phyloP scores from a whole-genome alignment of 371 early-diverging fungal genomes.

The Batkoa obscura region DNA sequence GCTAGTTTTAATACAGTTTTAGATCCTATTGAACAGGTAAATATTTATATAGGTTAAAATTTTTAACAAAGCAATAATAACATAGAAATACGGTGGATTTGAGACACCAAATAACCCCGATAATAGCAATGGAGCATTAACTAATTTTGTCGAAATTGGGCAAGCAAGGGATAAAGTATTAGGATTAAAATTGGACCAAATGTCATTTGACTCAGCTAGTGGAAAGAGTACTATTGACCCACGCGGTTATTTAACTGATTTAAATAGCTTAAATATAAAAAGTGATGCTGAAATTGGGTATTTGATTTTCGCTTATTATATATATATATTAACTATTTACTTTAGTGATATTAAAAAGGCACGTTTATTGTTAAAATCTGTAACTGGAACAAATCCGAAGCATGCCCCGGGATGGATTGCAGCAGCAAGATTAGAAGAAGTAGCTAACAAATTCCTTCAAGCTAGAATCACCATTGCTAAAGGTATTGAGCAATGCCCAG shows the following conservation, averaged over 20 bases:
- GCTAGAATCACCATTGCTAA: conserved; percentile 74
- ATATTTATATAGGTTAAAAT: no score
- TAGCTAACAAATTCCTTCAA: conserved; percentile 58
- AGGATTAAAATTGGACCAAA: conserved; percentile 72
- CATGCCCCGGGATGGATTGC: conserved; percentile 97
- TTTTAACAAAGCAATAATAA: no score
- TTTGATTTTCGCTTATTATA: no score
- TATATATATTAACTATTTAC: no score
- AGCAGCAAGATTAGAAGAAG: conserved; percentile 88
- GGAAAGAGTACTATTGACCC: conserved; percentile 79
- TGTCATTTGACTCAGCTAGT: conserved; percentile 43
- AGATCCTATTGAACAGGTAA: conserved; percentile 29
- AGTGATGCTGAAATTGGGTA: conserved; percentile 74
- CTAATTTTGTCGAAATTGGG: conserved; percentile 81
- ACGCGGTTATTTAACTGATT: conserved; percentile 83
- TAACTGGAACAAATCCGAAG: conserved; percentile 80
- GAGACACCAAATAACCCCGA: conserved; percentile 22
- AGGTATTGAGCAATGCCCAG: conserved; percentile 87
- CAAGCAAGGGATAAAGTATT: conserved; percentile 83
- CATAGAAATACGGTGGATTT: no score
- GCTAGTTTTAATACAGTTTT: conserved; percentile 29
- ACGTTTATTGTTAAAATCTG: conserved; percentile 64
- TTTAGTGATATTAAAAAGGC: conserved; percentile 93
- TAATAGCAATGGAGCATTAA: conserved; percentile 47
- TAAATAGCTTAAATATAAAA: conserved; percentile 63